These are phyloP conservation scores for Phytophthora sojae DNA, from an alignment of 352 stramenopile genomes.

Conservation along the genomic window DNA sequence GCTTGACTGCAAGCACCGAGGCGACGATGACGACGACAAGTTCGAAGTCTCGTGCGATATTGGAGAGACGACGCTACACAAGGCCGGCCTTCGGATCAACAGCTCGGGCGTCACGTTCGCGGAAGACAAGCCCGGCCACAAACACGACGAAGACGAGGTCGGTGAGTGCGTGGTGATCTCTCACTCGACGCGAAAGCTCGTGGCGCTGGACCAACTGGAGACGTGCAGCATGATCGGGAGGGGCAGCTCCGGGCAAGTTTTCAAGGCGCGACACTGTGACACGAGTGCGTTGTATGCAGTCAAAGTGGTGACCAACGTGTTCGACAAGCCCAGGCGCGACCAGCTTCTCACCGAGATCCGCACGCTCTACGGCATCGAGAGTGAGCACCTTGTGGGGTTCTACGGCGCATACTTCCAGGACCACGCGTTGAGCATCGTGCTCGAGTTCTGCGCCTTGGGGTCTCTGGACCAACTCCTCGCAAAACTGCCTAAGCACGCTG, in stretches of 20 bases:
- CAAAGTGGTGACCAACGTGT: constrained; percentile 81
- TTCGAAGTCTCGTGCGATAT: constrained; percentile 79
- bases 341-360: constrained; percentile 85
- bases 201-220: constrained; percentile 65
- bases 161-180: constrained; percentile 13
- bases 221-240: constrained; percentile 61
- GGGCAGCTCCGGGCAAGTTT: constrained; percentile 70
- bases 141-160: constrained; percentile 32
- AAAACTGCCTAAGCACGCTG: constrained; percentile 13
- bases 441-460: constrained; percentile 70
- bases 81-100: constrained; percentile 74
- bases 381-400: constrained; percentile 68
- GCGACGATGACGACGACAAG: constrained; percentile 45
- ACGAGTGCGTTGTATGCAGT: constrained; percentile 59
- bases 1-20: constrained; percentile 26
- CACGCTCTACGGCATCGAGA: constrained; percentile 78
- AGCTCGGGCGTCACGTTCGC: constrained; percentile 66
- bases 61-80: constrained; percentile 75
- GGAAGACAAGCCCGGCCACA: constrained; percentile 17
- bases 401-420: constrained; percentile 82
- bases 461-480: constrained; percentile 58
- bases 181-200: constrained; percentile 31
- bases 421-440: constrained; percentile 70
- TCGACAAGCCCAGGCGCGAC: constrained; percentile 79
- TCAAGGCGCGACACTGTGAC: constrained; percentile 55